Percentiles rank a stretch among this genome's conserved stretches.
These are phyloP conservation scores for Gastrodia elata DNA, from an alignment of 106 monocot species.

Conservation along the genomic window DNA sequence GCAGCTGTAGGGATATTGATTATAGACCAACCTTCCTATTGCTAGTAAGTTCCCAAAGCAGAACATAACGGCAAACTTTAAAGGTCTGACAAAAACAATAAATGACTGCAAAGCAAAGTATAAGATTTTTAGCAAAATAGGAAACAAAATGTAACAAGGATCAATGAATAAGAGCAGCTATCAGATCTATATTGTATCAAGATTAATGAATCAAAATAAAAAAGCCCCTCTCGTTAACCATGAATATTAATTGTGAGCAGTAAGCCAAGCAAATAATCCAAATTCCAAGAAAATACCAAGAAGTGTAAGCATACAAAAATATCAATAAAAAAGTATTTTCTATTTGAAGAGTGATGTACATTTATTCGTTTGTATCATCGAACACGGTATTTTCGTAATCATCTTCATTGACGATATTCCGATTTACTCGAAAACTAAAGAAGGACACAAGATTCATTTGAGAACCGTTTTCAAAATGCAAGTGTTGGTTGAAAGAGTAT, in stretches of 20 bases:
- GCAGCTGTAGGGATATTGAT: too few species aligned
- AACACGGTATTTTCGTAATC: too few species aligned
- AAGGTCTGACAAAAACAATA: slow-evolving; percentile 56
- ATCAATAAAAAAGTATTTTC: background rate
- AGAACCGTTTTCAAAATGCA: too few species aligned
- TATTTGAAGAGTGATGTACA: background rate
- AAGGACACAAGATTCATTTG: too few species aligned
- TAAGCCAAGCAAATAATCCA: background rate
- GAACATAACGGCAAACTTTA: slow-evolving; percentile 92
- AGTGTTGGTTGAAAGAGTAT: too few species aligned
- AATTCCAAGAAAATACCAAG: background rate
- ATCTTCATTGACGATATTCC: too few species aligned
- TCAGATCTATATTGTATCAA: background rate
- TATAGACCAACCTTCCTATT: slow-evolving; percentile 66
- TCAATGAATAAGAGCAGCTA: background rate
- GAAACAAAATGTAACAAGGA: background rate
- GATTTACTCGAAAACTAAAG: too few species aligned
- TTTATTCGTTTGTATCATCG: background rate
- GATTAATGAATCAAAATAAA: background rate
- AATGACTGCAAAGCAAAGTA: slow-evolving; percentile 55
- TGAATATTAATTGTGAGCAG: background rate
- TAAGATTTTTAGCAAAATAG: background rate
- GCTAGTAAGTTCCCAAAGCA: slow-evolving; percentile 86
- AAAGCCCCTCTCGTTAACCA: background rate
- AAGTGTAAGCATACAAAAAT: background rate